Evolutionary conservation across 345 rosid species (phyloP).

Genomic region (Pelargonium nanum): DNA sequence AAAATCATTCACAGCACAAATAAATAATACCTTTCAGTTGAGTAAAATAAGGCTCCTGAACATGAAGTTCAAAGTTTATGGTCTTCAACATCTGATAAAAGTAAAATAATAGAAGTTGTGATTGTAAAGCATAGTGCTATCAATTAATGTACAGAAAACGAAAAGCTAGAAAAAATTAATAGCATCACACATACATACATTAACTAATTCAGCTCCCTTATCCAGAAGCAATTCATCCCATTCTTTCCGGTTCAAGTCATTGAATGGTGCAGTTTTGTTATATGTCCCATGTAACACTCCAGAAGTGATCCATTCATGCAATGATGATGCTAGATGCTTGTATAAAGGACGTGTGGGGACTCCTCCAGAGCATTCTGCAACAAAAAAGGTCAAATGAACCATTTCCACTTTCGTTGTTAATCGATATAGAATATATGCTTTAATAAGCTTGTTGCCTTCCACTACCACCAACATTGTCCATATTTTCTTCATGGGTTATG

Average conservation of each 20-base stretch:
- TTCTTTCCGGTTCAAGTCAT: slow-evolving; percentile 9
- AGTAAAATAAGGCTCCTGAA: slow-evolving; percentile 67
- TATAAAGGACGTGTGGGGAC: slow-evolving; percentile 28
- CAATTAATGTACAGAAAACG: not conserved
- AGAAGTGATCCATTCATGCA: slow-evolving; percentile 30
- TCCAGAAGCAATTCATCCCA: slow-evolving; percentile 22
- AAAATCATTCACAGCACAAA: not conserved
- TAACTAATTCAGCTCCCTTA: slow-evolving; percentile 28
- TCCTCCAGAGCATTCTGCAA: slow-evolving; percentile 12
- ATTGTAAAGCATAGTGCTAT: not conserved
- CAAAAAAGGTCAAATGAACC: not conserved
- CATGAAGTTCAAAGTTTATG: slow-evolving; percentile 50
- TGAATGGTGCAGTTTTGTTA: not conserved
- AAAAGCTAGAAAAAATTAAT: not conserved
- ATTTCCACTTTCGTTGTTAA: not conserved
- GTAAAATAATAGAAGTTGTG: not conserved
- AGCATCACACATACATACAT: slow-evolving; percentile 10
- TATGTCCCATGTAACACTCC: slow-evolving; percentile 10
- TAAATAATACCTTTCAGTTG: slow-evolving; percentile 45
- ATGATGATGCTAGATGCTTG: slow-evolving; percentile 32
- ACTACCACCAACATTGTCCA: not conserved
- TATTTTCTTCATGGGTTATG: not conserved
- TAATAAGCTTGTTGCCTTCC: not conserved
- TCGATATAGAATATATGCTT: not conserved
- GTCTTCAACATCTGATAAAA: slow-evolving; percentile 40